Evolutionary conservation across 2,329 filamentous ascomycete species (phyloP), one percentile per base, ranked within the genome.

Genomic region (Aaosphaeria pasadenensis): DNA sequence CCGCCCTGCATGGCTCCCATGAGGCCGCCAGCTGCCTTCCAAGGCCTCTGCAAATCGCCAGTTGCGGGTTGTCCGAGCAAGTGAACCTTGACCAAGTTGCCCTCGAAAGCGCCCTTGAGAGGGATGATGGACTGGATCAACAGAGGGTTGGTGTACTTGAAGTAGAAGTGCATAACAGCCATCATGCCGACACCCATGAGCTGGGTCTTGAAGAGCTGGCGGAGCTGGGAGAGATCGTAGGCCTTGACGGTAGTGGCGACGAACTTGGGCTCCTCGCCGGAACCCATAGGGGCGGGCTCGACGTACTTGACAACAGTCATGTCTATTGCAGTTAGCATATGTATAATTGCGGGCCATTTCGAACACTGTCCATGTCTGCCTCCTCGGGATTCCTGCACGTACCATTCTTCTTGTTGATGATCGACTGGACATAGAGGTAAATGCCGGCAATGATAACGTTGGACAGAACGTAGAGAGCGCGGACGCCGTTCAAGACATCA

Each of bases 121-220:
- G 94, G 94, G 69, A 99, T 94, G 77, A 99, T 96, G 72, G 88
- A 95, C 84, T 99, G 94, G 78, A 99, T 96, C 66, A 96, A 80
- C 44, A 99, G 88, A 39, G 94, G 94, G 85, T 97, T 99, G 78
- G 91, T 97, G 86, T 97, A 99, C 74, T 96, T 91, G 82, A 99
- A 88, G 85, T 97, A 99, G 53, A 99, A 59, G 78, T 99, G 94
- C 92, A 99, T 97, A 68, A 96, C 89, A 53, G 75, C 85, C 92
- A 99, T 97, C 91, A 99, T 99, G 72, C 83, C 91, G 50, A 99
- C 80, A 51, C 94, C 94, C 89, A 96, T 97, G 65, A 95, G 77
- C 78, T 97, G 92, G 56, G 86, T 83, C 74, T 94, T 94, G 82
- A 92, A 89, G 58, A 90, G 81, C 56, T 83, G 79, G 76, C 88